Percentiles rank a stretch among this genome's conserved stretches.
These are phyloP conservation scores for Aspergillus eucalypticola DNA, from an alignment of 2,329 filamentous ascomycete species.

Conservation along the genomic window DNA sequence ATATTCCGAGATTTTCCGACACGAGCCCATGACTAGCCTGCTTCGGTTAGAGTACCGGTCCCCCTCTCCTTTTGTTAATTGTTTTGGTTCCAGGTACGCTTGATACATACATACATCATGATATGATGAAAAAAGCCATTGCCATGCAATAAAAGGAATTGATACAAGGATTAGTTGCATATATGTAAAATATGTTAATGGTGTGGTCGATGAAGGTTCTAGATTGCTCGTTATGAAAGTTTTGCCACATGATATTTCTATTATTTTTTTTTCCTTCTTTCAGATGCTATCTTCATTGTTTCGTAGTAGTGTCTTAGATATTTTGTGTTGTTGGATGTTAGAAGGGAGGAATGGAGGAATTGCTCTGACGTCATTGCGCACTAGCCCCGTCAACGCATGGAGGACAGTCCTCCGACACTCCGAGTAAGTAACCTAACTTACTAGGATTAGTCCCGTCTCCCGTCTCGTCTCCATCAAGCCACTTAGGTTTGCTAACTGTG, in stretches of 20 bases:
- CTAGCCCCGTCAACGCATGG: slow-evolving; percentile 12
- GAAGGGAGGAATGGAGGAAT: too few relatives aligned
- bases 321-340: too few relatives aligned
- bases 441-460: neutral
- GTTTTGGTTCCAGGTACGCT: neutral
- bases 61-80: neutral
- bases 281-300: too few relatives aligned
- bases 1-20: neutral
- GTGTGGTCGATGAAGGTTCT: too few relatives aligned
- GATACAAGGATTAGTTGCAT: too few relatives aligned
- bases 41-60: neutral
- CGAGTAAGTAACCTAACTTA: neutral
- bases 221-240: too few relatives aligned
- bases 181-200: too few relatives aligned
- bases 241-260: too few relatives aligned
- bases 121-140: neutral
- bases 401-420: slow-evolving; percentile 27
- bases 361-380: slow-evolving; percentile 13
- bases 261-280: too few relatives aligned
- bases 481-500: neutral
- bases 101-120: too few relatives aligned
- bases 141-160: too few relatives aligned
- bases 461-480: neutral
- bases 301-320: too few relatives aligned
- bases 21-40: neutral